Conservation (phyloP, 768 basidiomycete genomes). For the Mycena crocata region DNA sequence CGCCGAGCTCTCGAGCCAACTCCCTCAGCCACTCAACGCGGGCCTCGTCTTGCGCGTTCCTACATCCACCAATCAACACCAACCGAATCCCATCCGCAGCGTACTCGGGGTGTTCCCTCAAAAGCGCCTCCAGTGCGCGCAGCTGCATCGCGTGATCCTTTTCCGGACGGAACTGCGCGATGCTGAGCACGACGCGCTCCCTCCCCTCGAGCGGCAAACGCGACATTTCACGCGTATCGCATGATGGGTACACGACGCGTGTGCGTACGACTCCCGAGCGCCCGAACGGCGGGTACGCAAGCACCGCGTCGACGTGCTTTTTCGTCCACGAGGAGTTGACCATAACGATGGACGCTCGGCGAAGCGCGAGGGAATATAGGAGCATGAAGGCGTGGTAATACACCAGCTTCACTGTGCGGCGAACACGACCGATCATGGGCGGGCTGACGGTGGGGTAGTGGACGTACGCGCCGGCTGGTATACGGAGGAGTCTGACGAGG, state of each 20-base stretch:
- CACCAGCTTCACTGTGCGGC: conserved; percentile 60
- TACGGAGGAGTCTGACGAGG: conserved; percentile 71
- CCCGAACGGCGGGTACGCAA: conserved; percentile 59
- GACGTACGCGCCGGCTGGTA: conserved; percentile 90
- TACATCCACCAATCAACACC: conserved; percentile 85
- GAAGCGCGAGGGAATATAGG: conserved; percentile 81
- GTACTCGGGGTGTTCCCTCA: conserved; percentile 71
- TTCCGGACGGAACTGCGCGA: conserved; percentile 97
- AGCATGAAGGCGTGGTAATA: conserved; percentile 93
- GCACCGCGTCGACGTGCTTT: conserved; percentile 81
- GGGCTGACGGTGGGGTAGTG: conserved; percentile 98
- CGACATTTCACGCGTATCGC: conserved; percentile 82
- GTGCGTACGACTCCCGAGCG: conserved; percentile 60
- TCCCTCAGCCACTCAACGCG: conserved; percentile 72
- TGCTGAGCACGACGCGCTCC: conserved; percentile 78
- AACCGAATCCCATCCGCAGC: conserved; percentile 60
- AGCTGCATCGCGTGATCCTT: conserved; percentile 92
- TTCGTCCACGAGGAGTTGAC: conserved; percentile 98
- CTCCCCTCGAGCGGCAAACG: conserved; percentile 64
- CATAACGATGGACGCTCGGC: conserved; percentile 82
- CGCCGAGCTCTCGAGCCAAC: conserved; percentile 70
- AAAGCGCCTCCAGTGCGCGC: conserved; percentile 70
- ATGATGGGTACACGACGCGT: conserved; percentile 90
- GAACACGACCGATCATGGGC: conserved; percentile 89
- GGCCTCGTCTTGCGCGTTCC: conserved; percentile 79